Conservation (phyloP, 148 eudicot genomes). For the Rhododendron kiyosumense region DNA sequence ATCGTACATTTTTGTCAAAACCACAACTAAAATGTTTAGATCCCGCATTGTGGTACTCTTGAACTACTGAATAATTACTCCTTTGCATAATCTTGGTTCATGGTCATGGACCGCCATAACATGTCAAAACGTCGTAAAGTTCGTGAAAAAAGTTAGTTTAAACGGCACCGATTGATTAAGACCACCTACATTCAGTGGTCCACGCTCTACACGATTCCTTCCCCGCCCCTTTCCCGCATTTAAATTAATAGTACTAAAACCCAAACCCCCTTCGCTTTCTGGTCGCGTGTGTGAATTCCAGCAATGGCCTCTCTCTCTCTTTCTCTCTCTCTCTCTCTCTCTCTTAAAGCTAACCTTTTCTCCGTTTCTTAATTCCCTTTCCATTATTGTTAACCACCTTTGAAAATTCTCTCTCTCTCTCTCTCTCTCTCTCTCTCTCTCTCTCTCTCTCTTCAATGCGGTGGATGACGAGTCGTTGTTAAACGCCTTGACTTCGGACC, state of each 20-base stretch:
- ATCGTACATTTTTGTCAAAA: too few relatives aligned
- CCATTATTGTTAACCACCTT: slow-evolving; percentile 1
- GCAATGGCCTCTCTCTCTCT: slow-evolving; percentile 15
- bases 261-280: slow-evolving; percentile 8
- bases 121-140: background rate
- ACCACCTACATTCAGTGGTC: background rate
- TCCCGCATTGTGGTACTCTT: too few relatives aligned
- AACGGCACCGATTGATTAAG: background rate
- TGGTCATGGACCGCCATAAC: background rate
- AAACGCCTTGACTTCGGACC: background rate
- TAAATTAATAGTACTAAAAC: background rate
- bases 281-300: slow-evolving; percentile 14
- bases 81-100: background rate
- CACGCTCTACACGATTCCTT: background rate
- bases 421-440: background rate
- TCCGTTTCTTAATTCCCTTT: background rate
- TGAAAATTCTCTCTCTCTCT: slow-evolving; percentile 2
- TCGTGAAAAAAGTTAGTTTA: background rate
- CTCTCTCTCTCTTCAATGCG: slow-evolving; percentile 9
- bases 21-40: too few relatives aligned
- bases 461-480: background rate
- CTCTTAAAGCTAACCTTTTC: background rate
- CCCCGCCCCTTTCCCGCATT: background rate
- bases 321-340: slow-evolving; percentile 2
- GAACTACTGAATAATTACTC: too few relatives aligned